phyloP scores from a whole-genome alignment of 2,329 filamentous ascomycete genomes.

The Keithomyces neogunnii region DNA sequence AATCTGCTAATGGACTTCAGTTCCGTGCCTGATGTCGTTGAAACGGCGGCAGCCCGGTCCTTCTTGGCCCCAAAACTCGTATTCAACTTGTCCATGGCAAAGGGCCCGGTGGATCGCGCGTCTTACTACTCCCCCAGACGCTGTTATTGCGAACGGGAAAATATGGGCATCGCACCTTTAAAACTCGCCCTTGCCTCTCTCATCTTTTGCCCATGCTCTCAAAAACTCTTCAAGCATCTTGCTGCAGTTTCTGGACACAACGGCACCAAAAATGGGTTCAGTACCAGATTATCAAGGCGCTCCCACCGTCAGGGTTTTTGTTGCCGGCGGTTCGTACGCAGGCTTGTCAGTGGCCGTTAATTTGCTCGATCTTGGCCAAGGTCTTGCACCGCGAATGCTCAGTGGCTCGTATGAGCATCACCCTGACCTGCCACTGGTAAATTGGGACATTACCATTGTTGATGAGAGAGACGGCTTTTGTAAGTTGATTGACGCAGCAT shows the following conservation, averaged over 20 bases:
- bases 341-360: constrained; percentile 60
- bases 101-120: too few species aligned
- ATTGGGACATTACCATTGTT: constrained; percentile 63
- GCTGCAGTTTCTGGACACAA: not conserved
- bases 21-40: too few species aligned
- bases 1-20: too few species aligned
- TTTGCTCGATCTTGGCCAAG: constrained; percentile 56
- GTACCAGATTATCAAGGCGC: constrained; percentile 12
- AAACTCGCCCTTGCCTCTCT: not conserved
- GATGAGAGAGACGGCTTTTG: constrained; percentile 81
- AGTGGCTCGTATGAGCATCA: constrained; percentile 29
- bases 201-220: not conserved
- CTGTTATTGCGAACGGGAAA: not conserved
- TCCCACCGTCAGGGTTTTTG: constrained; percentile 46
- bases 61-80: too few species aligned
- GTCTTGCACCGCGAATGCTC: constrained; percentile 39
- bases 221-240: not conserved
- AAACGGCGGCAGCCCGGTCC: too few species aligned
- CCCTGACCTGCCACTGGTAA: constrained; percentile 36
- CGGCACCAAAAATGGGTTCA: constrained; percentile 18
- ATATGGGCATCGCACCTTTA: not conserved
- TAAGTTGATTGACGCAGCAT: constrained; percentile 31
- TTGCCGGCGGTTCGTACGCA: constrained; percentile 66
- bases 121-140: not conserved
- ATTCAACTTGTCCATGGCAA: too few species aligned